Conservation (phyloP, 2,329 filamentous ascomycete species). For the Alternaria brassicicola region DNA sequence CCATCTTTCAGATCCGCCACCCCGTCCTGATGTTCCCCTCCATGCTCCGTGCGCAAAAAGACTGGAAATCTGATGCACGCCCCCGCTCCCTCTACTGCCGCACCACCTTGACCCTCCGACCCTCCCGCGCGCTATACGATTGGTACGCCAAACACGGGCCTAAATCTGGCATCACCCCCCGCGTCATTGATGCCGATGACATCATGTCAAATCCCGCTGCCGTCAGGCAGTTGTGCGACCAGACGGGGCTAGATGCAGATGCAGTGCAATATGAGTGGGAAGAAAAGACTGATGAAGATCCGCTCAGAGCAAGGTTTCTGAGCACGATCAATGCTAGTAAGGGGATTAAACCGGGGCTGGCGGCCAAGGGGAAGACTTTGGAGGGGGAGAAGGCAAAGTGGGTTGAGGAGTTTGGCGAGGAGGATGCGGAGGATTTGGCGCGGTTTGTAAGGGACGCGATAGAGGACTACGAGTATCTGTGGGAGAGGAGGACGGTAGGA, state of each 20-base stretch:
- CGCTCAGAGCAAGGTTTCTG: constrained; percentile 8
- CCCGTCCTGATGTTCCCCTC: constrained; percentile 24
- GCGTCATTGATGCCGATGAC: constrained; percentile 27
- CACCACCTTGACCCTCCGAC: not conserved
- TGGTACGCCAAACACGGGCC: constrained; percentile 15
- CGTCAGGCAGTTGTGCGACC: constrained; percentile 14
- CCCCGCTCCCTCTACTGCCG: not conserved
- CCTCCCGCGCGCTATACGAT: constrained; percentile 12
- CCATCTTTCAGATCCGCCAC: constrained; percentile 26
- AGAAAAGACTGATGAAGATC: constrained; percentile 1
- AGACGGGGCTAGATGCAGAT: constrained; percentile 17
- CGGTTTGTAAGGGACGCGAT: constrained; percentile 13
- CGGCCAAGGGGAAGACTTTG: constrained; percentile 7
- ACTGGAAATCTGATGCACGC: not conserved
- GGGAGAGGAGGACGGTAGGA: not conserved
- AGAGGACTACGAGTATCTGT: constrained; percentile 22
- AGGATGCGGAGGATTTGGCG: constrained; percentile 8
- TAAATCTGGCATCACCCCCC: not conserved
- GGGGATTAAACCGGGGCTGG: constrained; percentile 15
- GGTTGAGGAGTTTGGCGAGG: constrained; percentile 17
- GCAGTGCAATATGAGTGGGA: constrained; percentile 23
- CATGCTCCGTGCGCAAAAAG: constrained; percentile 15
- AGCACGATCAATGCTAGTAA: constrained; percentile 13
- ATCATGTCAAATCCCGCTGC: constrained; percentile 17
- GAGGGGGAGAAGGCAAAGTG: constrained; percentile 19